Percentiles rank a stretch among this genome's conserved stretches.
phyloP scores from a whole-genome alignment of 106 monocot genomes.

The Gastrodia elata region DNA sequence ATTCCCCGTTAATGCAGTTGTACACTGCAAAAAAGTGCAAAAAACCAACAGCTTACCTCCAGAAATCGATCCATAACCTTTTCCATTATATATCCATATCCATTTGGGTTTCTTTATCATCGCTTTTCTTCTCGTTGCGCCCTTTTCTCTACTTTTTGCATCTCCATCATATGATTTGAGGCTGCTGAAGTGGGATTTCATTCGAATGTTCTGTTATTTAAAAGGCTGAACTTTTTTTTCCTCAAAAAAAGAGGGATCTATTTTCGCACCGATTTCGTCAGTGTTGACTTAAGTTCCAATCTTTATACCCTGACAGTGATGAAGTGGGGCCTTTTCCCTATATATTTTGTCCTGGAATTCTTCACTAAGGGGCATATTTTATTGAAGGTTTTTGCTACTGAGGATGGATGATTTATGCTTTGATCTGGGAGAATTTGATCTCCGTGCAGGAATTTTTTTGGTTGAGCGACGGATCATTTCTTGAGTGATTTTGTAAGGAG shows the following conservation, averaged over 20 bases:
- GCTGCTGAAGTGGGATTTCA: not conserved
- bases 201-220: not conserved
- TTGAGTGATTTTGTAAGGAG: not conserved
- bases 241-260: not conserved
- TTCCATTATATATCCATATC: not conserved
- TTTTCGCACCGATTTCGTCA: not conserved
- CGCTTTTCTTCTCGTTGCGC: not conserved
- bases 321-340: not conserved
- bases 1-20: no score
- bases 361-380: not conserved
- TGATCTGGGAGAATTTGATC: constrained; percentile 1
- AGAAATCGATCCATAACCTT: not conserved
- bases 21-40: no score
- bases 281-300: not conserved
- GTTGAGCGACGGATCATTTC: not conserved
- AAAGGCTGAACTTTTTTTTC: not conserved
- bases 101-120: not conserved
- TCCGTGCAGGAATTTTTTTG: not conserved
- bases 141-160: not conserved
- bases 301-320: not conserved
- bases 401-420: not conserved
- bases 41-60: not conserved
- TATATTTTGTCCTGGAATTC: constrained; percentile 4
- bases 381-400: not conserved
- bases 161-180: not conserved